A percentile compares a stretch with the other conserved stretches of the same genome.
Conservation (phyloP, 2,329 filamentous ascomycete species). For the Parafenestella ontariensis region DNA sequence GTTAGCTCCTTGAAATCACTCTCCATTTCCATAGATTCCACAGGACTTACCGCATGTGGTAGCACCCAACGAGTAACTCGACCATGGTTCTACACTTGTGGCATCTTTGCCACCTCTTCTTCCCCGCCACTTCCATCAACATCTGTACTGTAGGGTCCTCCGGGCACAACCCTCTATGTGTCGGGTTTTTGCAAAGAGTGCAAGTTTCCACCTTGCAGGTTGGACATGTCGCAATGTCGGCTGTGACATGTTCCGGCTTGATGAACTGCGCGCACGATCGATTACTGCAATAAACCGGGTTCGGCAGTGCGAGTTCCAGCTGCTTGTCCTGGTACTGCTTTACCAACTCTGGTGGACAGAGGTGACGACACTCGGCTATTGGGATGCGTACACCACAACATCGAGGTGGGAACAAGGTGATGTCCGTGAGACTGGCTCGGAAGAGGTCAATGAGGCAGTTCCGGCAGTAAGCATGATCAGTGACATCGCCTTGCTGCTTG, state of each 20-base stretch:
- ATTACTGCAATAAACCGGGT: slow-evolving; percentile 22
- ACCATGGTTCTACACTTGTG: slow-evolving; percentile 17
- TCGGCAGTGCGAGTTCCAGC: slow-evolving; percentile 18
- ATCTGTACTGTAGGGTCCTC: slow-evolving; percentile 12
- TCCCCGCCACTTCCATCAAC: slow-evolving; percentile 12
- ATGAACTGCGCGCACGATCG: slow-evolving; percentile 14
- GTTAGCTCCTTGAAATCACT: background rate
- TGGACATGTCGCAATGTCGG: slow-evolving; percentile 11
- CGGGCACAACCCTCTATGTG: slow-evolving; percentile 17
- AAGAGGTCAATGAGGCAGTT: slow-evolving; percentile 28
- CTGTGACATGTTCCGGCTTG: slow-evolving; percentile 4
- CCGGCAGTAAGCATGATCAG: slow-evolving; percentile 27
- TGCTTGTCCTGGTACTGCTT: slow-evolving; percentile 15
- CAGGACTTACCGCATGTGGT: slow-evolving; percentile 21
- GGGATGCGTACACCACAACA: slow-evolving; percentile 25
- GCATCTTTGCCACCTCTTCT: slow-evolving; percentile 17
- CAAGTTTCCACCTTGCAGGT: slow-evolving; percentile 14
- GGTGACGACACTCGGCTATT: slow-evolving; percentile 3
- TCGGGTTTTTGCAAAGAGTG: slow-evolving; percentile 14
- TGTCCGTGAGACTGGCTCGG: slow-evolving; percentile 18
- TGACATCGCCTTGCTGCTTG: slow-evolving; percentile 11
- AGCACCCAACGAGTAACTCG: slow-evolving; percentile 15
- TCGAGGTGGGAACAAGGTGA: slow-evolving; percentile 29
- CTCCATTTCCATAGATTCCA: background rate
- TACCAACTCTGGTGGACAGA: slow-evolving; percentile 7